These are phyloP conservation scores for Crucibulum laeve DNA, from an alignment of 768 basidiomycete species.

Conservation along the genomic window DNA sequence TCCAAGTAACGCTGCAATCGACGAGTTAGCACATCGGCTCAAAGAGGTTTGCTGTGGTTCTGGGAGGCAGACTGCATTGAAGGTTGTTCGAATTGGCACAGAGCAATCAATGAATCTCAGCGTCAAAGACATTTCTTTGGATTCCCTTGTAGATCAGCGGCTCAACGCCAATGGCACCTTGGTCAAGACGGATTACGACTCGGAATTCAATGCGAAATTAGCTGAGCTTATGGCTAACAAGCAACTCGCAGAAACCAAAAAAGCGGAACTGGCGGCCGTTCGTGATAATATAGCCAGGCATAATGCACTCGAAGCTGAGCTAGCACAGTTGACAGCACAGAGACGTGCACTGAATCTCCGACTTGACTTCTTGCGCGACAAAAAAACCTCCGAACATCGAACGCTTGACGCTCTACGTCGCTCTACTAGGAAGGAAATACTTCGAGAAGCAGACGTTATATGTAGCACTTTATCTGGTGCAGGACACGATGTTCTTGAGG, in stretches of 20 bases:
- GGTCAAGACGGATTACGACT: constrained; percentile 49
- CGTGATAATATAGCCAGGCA: constrained; percentile 54
- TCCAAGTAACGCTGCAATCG: constrained; percentile 97
- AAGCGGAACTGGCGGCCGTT: constrained; percentile 50
- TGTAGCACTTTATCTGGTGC: constrained; percentile 92
- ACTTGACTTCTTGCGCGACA: constrained; percentile 76
- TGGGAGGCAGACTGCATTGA: constrained; percentile 54
- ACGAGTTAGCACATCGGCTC: constrained; percentile 88
- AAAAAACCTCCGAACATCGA: constrained; percentile 74
- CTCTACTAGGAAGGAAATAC: constrained; percentile 67
- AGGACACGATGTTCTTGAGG: constrained; percentile 81
- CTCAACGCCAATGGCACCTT: constrained; percentile 40
- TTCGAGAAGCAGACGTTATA: constrained; percentile 88
- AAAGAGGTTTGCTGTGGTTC: constrained; percentile 70
- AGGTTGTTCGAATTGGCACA: constrained; percentile 87
- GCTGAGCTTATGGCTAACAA: constrained; percentile 71
- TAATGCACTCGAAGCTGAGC: constrained; percentile 63
- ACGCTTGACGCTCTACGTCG: constrained; percentile 81
- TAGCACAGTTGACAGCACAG: constrained; percentile 57
- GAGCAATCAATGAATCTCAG: constrained; percentile 70
- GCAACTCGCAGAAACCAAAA: constrained; percentile 48
- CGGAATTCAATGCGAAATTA: constrained; percentile 55
- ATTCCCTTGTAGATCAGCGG: constrained; percentile 79
- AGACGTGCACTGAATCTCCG: constrained; percentile 62
- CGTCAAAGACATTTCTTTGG: constrained; percentile 84